A percentile compares a stretch with the other conserved stretches of the same genome.
These are phyloP conservation scores for Salix dunnii DNA, from an alignment of 345 rosid genomes.

Conservation along the genomic window DNA sequence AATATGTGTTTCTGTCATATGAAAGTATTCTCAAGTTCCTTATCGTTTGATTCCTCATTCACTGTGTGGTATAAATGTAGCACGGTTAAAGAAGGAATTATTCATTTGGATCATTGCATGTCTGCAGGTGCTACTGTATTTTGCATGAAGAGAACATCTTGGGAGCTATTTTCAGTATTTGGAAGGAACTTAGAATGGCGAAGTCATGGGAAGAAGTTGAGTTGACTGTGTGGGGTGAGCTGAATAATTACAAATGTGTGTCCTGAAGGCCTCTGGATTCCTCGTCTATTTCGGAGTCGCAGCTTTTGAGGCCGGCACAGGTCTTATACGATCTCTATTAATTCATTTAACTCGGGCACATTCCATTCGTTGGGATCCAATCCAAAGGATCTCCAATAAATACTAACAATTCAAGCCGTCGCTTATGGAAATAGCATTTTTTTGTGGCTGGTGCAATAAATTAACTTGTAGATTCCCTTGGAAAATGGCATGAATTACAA, in stretches of 20 bases:
- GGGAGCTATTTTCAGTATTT: slow-evolving; percentile 71
- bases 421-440: neutral
- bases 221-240: slow-evolving; percentile 66
- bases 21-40: too few relatives aligned
- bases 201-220: slow-evolving; percentile 90
- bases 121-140: slow-evolving; percentile 46
- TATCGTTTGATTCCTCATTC: too few relatives aligned
- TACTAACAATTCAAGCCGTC: neutral
- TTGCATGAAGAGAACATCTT: slow-evolving; percentile 79
- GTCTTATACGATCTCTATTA: neutral
- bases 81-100: too few relatives aligned
- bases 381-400: neutral
- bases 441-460: neutral
- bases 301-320: neutral
- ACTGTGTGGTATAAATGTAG: neutral
- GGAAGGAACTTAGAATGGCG: slow-evolving; percentile 64
- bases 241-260: slow-evolving; percentile 44
- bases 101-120: too few relatives aligned
- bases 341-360: too few relatives aligned
- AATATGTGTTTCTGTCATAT: too few relatives aligned
- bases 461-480: neutral
- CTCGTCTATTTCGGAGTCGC: neutral
- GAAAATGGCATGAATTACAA: neutral
- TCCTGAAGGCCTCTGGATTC: slow-evolving; percentile 14
- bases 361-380: neutral